Evolutionary conservation across 345 rosid species (phyloP).

Genomic region (Clausena lansium): DNA sequence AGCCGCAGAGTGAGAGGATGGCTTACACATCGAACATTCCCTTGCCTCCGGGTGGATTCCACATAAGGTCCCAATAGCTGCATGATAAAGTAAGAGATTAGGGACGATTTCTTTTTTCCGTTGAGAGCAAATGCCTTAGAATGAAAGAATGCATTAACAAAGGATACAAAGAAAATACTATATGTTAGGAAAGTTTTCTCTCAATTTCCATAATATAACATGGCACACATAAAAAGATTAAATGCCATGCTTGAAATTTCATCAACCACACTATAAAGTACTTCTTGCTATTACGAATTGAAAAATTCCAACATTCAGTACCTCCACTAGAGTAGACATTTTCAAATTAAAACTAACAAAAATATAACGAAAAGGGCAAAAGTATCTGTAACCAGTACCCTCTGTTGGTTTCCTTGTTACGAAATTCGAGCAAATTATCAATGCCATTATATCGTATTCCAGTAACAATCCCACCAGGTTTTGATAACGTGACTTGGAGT

Average conservation of each 20-base stretch:
- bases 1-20: background rate
- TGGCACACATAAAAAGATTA: background rate
- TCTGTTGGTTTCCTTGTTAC: conserved; percentile 72
- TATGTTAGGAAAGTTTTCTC: conserved; percentile 1
- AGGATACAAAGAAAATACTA: background rate
- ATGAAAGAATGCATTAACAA: background rate
- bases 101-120: background rate
- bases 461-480: conserved; percentile 70
- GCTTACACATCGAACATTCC: conserved; percentile 92
- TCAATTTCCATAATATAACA: background rate
- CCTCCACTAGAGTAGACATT: background rate
- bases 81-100: conserved; percentile 14
- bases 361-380: background rate
- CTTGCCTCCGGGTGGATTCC: conserved; percentile 73
- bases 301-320: background rate
- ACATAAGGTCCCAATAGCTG: conserved; percentile 84
- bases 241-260: background rate
- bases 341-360: background rate
- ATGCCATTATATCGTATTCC: conserved; percentile 55
- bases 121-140: background rate
- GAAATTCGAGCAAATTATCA: conserved; percentile 76
- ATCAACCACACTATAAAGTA: background rate
- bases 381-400: conserved; percentile 42
- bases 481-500: conserved; percentile 60
- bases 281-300: background rate